Conservation (phyloP, 495 filamentous ascomycete species). For the Trichoderma asperelloides region DNA sequence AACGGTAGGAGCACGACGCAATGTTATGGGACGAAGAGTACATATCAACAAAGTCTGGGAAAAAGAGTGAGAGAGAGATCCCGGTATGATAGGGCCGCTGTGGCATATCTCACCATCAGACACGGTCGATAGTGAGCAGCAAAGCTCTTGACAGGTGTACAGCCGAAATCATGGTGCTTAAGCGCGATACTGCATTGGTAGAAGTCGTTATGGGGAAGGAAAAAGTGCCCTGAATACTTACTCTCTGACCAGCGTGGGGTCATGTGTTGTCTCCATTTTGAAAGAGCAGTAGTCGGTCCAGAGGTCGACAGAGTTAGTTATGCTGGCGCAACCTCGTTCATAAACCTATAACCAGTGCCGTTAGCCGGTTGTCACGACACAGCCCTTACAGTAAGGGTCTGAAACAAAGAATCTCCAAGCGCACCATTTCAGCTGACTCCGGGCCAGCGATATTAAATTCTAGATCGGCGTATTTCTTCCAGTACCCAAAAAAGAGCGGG, state of each 20-base stretch:
- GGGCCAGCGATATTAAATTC: constrained; percentile 96
- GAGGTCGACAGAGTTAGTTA: constrained; percentile 85
- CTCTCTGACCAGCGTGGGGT: constrained; percentile 94
- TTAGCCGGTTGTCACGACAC: constrained; percentile 17
- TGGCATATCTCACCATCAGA: constrained; percentile 44
- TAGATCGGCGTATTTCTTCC: constrained; percentile 98
- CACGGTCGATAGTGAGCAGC: constrained; percentile 20
- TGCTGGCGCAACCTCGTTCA: constrained; percentile 88
- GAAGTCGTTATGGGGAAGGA: constrained; percentile 58
- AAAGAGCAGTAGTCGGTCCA: constrained; percentile 97
- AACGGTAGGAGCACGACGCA: constrained; percentile 9
- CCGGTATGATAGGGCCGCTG: constrained; percentile 39
- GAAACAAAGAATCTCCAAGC: constrained; percentile 11
- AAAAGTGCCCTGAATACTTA: constrained; percentile 68
- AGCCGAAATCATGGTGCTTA: constrained; percentile 15
- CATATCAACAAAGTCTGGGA: constrained; percentile 11
- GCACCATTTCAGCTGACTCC: constrained; percentile 95
- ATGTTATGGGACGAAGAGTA: constrained; percentile 5
- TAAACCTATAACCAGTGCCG: constrained; percentile 55
- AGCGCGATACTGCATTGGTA: constrained; percentile 15
- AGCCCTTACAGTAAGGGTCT: neutral
- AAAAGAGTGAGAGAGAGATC: constrained; percentile 48
- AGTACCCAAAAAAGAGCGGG: constrained; percentile 93
- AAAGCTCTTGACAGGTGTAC: constrained; percentile 22
- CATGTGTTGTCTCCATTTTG: constrained; percentile 95